These are phyloP conservation scores for Flammula alnicola DNA, from an alignment of 1,284 basidiomycete genomes.

Conservation along the genomic window DNA sequence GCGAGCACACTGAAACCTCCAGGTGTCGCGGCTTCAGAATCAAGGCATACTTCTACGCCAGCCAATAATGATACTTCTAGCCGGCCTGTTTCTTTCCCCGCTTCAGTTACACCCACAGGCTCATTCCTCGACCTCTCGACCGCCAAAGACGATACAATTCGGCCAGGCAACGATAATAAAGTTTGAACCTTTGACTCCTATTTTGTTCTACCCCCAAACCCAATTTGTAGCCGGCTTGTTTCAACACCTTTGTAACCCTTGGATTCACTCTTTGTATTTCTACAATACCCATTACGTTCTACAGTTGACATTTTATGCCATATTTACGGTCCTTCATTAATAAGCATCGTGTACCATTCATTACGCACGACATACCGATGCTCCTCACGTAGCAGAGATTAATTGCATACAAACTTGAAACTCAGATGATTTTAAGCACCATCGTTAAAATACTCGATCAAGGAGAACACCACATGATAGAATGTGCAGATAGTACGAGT, in stretches of 20 bases:
- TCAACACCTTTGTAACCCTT: neutral
- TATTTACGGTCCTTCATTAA: neutral
- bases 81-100: slow-evolving; percentile 17
- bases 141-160: slow-evolving; percentile 5
- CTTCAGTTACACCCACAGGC: slow-evolving; percentile 22
- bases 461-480: no score
- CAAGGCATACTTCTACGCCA: neutral
- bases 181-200: slow-evolving; percentile 11
- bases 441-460: neutral
- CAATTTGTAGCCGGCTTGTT: slow-evolving; percentile 3
- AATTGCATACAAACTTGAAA: neutral
- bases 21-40: no score
- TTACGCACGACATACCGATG: neutral
- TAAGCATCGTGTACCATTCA: neutral
- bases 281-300: slow-evolving; percentile 3
- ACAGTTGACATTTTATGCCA: neutral
- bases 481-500: no score
- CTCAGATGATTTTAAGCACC: no score
- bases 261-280: slow-evolving; percentile 4
- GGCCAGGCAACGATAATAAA: slow-evolving; percentile 14
- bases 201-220: slow-evolving; percentile 2
- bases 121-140: slow-evolving; percentile 30
- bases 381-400: slow-evolving; percentile 1
- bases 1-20: no score
- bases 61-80: neutral